phyloP scores from a whole-genome alignment of 768 basidiomycete genomes.

The Boletus coccyginus region DNA sequence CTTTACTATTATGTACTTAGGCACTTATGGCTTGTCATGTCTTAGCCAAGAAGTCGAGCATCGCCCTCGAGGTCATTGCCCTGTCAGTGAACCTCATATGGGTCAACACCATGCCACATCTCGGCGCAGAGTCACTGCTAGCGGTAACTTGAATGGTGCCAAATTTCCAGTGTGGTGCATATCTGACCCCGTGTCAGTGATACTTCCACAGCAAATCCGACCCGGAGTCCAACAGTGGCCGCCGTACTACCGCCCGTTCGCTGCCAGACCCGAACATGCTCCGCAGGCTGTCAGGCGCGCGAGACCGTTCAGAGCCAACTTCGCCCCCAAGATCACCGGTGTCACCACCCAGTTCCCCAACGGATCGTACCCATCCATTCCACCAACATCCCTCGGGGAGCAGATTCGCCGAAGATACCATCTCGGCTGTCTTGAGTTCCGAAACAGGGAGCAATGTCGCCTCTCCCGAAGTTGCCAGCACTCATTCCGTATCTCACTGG shows the following conservation, averaged over 20 bases:
- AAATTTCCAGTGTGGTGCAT: background rate
- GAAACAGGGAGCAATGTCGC: conserved; percentile 22
- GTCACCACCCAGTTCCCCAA: conserved; percentile 17
- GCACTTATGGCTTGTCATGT: background rate
- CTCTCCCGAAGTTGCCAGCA: conserved; percentile 3
- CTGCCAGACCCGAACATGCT: conserved; percentile 22
- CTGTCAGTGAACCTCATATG: background rate
- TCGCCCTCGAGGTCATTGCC: too few relatives aligned
- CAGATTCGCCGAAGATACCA: conserved; percentile 25
- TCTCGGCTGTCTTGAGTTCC: conserved; percentile 26
- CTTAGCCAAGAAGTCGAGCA: background rate
- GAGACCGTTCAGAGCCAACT: conserved; percentile 4
- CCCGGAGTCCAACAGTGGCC: background rate
- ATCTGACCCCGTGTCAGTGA: background rate
- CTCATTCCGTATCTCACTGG: conserved; percentile 3
- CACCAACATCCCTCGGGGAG: conserved; percentile 25
- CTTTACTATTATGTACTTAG: too few relatives aligned
- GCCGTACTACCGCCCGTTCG: background rate
- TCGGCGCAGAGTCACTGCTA: background rate
- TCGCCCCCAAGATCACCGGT: too few relatives aligned
- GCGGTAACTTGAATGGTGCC: too few relatives aligned
- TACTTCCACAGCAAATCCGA: conserved; percentile 1
- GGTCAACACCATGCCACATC: background rate
- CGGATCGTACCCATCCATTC: background rate
- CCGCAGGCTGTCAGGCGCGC: conserved; percentile 2